Evolutionary conservation across 768 basidiomycete species (phyloP).

Genomic region (Saitozyma sp.): DNA sequence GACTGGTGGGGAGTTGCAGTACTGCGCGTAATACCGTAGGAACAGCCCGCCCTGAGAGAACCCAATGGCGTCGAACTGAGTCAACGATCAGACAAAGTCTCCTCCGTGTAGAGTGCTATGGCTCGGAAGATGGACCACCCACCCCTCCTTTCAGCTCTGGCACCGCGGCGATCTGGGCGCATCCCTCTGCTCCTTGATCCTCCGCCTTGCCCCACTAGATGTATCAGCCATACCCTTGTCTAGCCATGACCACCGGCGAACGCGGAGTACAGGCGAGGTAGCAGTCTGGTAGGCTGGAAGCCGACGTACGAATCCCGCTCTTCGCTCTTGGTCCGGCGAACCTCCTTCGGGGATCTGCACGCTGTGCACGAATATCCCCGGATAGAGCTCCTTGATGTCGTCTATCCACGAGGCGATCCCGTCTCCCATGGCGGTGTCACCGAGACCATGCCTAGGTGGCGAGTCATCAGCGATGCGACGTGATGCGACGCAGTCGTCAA

Average conservation of each 20-base stretch:
- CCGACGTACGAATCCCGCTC: slow-evolving; percentile 45
- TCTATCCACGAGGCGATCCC: slow-evolving; percentile 50
- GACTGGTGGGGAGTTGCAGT: slow-evolving; percentile 46
- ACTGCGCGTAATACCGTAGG: slow-evolving; percentile 52
- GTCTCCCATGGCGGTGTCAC: slow-evolving; percentile 51
- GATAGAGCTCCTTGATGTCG: slow-evolving; percentile 42
- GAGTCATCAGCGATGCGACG: slow-evolving; percentile 1
- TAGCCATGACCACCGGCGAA: background rate
- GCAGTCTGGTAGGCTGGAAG: background rate
- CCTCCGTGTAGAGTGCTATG: background rate
- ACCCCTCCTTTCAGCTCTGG: slow-evolving; percentile 43
- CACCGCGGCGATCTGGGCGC: slow-evolving; percentile 44
- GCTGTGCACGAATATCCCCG: slow-evolving; percentile 52
- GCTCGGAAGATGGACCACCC: slow-evolving; percentile 17
- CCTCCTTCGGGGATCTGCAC: slow-evolving; percentile 48
- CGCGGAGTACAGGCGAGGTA: background rate
- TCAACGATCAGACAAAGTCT: background rate
- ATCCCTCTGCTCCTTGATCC: slow-evolving; percentile 42
- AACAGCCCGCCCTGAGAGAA: slow-evolving; percentile 56
- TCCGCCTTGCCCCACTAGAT: slow-evolving; percentile 53
- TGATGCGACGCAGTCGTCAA: too few species aligned
- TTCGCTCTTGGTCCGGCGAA: slow-evolving; percentile 47
- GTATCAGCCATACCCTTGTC: too few species aligned
- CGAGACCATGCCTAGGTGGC: slow-evolving; percentile 54
- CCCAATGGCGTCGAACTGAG: slow-evolving; percentile 54